A percentile compares a stretch with the other conserved stretches of the same genome.
phyloP scores from a whole-genome alignment of 2,329 filamentous ascomycete species.

The Aspergillus sp. region DNA sequence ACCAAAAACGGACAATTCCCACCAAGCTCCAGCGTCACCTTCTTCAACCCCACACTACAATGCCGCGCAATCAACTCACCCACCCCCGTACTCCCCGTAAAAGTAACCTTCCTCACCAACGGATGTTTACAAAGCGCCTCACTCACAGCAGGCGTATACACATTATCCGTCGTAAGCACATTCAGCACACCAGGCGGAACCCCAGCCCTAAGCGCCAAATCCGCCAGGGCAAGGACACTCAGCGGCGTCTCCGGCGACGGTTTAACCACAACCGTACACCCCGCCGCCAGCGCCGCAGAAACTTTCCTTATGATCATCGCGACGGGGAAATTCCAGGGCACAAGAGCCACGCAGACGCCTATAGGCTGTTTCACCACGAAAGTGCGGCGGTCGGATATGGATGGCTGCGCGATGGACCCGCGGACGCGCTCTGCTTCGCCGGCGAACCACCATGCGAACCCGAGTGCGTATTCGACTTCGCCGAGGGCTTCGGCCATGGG shows the following conservation, averaged over 20 bases:
- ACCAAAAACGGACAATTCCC: conserved; percentile 63
- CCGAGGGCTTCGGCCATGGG: not conserved
- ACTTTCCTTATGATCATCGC: not conserved
- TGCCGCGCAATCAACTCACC: conserved; percentile 8
- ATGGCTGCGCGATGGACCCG: not conserved
- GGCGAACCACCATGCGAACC: not conserved
- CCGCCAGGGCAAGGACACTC: conserved; percentile 29
- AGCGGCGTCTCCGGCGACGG: conserved; percentile 35
- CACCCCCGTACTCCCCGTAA: conserved; percentile 15
- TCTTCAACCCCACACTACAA: conserved; percentile 54
- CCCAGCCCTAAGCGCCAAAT: conserved; percentile 27
- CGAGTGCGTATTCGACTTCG: not conserved
- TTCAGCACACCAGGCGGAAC: conserved; percentile 30
- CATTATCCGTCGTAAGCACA: conserved; percentile 2
- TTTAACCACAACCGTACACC: conserved; percentile 37
- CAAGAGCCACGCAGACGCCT: not conserved
- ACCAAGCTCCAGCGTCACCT: conserved; percentile 61
- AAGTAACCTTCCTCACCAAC: conserved; percentile 9
- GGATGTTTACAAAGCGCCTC: not conserved
- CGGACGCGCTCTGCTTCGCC: not conserved
- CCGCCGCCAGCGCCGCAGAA: not conserved
- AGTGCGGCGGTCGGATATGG: not conserved
- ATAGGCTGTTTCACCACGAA: not conserved
- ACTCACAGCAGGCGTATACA: not conserved
- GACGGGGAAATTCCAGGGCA: not conserved